Evolutionary conservation across 2,329 filamentous ascomycete genomes (phyloP).

Genomic region (Cytospora paraplurivora): DNA sequence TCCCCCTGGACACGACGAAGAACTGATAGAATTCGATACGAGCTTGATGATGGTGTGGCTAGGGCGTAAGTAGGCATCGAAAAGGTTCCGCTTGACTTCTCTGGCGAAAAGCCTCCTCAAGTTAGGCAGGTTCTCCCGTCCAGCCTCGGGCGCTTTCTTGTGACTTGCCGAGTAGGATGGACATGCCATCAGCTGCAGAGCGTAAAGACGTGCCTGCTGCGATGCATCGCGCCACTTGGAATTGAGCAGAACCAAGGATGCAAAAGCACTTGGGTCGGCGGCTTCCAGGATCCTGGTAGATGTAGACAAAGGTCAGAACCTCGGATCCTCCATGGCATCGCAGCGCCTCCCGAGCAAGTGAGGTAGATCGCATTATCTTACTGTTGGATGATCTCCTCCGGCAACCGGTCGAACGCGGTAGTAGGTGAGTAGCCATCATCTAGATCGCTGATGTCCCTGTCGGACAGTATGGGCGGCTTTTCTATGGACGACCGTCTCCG

Average conservation of each 20-base stretch:
- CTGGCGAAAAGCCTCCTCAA: slow-evolving; percentile 68
- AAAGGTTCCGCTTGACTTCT: slow-evolving; percentile 76
- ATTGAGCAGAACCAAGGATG: slow-evolving; percentile 67
- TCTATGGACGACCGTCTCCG: slow-evolving; percentile 38
- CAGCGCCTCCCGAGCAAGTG: slow-evolving; percentile 2
- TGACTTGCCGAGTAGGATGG: slow-evolving; percentile 60
- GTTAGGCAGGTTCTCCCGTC: slow-evolving; percentile 55
- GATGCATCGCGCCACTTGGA: slow-evolving; percentile 66
- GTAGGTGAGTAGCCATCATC: slow-evolving; percentile 30
- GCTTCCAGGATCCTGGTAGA: slow-evolving; percentile 59
- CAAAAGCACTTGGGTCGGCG: slow-evolving; percentile 65
- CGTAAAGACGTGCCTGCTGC: slow-evolving; percentile 65
- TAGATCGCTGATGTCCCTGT: slow-evolving; percentile 26
- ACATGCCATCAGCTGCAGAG: slow-evolving; percentile 62
- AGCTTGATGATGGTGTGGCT: slow-evolving; percentile 73
- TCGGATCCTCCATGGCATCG: not conserved
- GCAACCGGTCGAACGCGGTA: slow-evolving; percentile 57
- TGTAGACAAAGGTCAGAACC: slow-evolving; percentile 12
- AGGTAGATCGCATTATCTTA: slow-evolving; percentile 41
- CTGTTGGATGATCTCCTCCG: slow-evolving; percentile 72
- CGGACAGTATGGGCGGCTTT: slow-evolving; percentile 38
- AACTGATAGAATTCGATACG: slow-evolving; percentile 81
- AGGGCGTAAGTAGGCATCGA: slow-evolving; percentile 74
- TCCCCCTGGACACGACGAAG: slow-evolving; percentile 78
- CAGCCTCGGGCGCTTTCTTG: slow-evolving; percentile 37